These are phyloP conservation scores for Claviceps maximensis DNA, from an alignment of 2,329 filamentous ascomycete genomes.

Conservation along the genomic window DNA sequence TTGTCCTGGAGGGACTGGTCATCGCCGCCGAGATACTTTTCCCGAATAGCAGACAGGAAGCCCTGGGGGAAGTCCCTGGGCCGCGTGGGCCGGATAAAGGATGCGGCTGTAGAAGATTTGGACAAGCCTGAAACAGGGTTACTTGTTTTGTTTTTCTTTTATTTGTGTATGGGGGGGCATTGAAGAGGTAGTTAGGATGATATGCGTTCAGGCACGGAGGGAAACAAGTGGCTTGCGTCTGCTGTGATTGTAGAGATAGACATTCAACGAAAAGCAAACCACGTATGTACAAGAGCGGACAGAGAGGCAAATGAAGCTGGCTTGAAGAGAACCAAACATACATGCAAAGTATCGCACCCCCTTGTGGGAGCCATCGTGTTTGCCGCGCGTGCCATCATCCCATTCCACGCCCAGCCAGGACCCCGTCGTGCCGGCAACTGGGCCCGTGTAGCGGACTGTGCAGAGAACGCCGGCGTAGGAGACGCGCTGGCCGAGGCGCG, in stretches of 20 bases:
- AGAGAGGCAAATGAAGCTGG: too few relatives aligned
- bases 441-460: conserved; percentile 73
- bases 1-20: conserved; percentile 21
- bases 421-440: conserved; percentile 61
- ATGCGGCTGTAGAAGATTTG: conserved; percentile 58
- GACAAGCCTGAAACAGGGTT: conserved; percentile 34
- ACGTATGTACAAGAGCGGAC: too few relatives aligned
- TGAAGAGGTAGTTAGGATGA: too few relatives aligned
- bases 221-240: too few relatives aligned
- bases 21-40: conserved; percentile 60
- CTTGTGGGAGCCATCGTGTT: conserved; percentile 77
- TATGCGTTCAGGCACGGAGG: too few relatives aligned
- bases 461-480: conserved; percentile 68
- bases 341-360: conserved; percentile 73
- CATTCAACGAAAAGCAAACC: too few relatives aligned
- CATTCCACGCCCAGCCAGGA: conserved; percentile 92
- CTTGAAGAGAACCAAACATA: conserved; percentile 25
- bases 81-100: conserved; percentile 72
- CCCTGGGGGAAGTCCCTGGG: conserved; percentile 52
- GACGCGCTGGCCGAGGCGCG: conserved; percentile 56
- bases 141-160: too few relatives aligned
- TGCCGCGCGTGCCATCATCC: conserved; percentile 77
- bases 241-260: too few relatives aligned
- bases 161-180: too few relatives aligned
- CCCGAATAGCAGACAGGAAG: conserved; percentile 66